These are phyloP conservation scores for Grifola frondosa DNA, from an alignment of 1,284 basidiomycete genomes.

Conservation along the genomic window DNA sequence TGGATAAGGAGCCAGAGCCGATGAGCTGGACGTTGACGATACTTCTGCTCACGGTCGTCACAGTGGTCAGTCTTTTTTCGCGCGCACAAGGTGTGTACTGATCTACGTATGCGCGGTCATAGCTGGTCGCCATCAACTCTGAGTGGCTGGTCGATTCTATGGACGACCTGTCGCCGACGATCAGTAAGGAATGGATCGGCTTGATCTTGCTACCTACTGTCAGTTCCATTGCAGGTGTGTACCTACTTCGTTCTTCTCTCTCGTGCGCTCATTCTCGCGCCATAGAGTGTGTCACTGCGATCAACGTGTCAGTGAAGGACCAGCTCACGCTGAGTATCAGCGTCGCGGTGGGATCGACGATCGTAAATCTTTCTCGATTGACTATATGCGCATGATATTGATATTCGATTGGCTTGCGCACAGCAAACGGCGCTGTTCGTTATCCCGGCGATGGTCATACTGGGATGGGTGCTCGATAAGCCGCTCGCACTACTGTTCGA, in stretches of 20 bases:
- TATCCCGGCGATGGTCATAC: constrained; percentile 70
- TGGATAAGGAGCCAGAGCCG: constrained; percentile 45
- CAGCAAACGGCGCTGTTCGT: constrained; percentile 91
- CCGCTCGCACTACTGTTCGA: constrained; percentile 78
- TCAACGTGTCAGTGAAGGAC: constrained; percentile 82
- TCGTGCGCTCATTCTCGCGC: too few relatives aligned
- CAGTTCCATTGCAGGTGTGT: constrained; percentile 72
- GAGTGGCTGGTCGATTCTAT: constrained; percentile 84
- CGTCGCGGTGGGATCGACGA: constrained; percentile 88
- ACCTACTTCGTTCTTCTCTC: constrained; percentile 6
- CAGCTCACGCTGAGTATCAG: constrained; percentile 72
- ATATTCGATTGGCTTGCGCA: too few relatives aligned
- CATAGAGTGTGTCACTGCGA: constrained; percentile 70
- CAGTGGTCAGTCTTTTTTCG: constrained; percentile 49
- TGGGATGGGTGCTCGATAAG: constrained; percentile 69
- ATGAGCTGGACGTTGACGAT: constrained; percentile 63
- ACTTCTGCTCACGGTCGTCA: constrained; percentile 57
- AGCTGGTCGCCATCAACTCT: constrained; percentile 72
- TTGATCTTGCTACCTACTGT: constrained; percentile 86
- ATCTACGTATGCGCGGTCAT: constrained; percentile 2
- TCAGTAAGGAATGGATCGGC: constrained; percentile 80
- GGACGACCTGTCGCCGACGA: constrained; percentile 56
- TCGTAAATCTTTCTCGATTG: constrained; percentile 51
- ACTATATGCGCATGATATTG: constrained; percentile 6
- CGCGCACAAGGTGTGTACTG: background rate